A percentile compares a stretch with the other conserved stretches of the same genome.
phyloP scores from a whole-genome alignment of 768 basidiomycete genomes.

The Russula olivacea region DNA sequence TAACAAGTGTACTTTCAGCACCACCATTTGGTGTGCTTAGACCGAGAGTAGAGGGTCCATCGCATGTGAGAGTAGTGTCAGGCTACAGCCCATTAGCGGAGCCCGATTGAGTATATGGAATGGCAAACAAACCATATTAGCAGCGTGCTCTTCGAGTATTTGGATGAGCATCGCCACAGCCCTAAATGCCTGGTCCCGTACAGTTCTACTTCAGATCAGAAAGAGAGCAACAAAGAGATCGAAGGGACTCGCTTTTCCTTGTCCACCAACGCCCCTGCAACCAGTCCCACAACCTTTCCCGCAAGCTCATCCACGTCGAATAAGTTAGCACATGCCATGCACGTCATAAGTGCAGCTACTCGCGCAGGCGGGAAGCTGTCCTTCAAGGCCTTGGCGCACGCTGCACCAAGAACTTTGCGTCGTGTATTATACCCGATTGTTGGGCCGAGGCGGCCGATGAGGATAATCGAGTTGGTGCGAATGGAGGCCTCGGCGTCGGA shows the following conservation, averaged over 20 bases:
- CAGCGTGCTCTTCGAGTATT: constrained; percentile 71
- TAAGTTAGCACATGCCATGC: constrained; percentile 90
- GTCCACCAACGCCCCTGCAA: constrained; percentile 76
- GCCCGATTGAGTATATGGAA: constrained; percentile 10
- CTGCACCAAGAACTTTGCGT: constrained; percentile 94
- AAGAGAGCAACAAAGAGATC: background rate
- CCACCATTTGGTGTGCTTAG: constrained; percentile 24
- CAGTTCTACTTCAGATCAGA: constrained; percentile 48
- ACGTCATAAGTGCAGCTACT: constrained; percentile 90
- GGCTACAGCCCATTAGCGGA: constrained; percentile 38
- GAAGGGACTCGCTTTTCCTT: constrained; percentile 72
- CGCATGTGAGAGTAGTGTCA: constrained; percentile 41
- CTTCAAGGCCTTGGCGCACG: constrained; percentile 83
- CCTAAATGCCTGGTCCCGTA: constrained; percentile 95
- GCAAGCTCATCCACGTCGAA: constrained; percentile 88
- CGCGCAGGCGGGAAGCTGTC: constrained; percentile 90
- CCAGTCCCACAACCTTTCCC: constrained; percentile 79
- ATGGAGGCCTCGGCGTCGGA: constrained; percentile 91
- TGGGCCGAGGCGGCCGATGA: constrained; percentile 87
- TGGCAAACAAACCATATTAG: constrained; percentile 61
- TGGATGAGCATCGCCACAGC: constrained; percentile 85
- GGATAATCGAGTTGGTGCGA: constrained; percentile 94
- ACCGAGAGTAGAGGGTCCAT: constrained; percentile 22
- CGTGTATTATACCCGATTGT: constrained; percentile 83
- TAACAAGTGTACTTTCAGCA: constrained; percentile 53